Base-by-base conservation (phyloP, 495 filamentous ascomycete genomes). In the Glutinoglossum americanum region DNA sequence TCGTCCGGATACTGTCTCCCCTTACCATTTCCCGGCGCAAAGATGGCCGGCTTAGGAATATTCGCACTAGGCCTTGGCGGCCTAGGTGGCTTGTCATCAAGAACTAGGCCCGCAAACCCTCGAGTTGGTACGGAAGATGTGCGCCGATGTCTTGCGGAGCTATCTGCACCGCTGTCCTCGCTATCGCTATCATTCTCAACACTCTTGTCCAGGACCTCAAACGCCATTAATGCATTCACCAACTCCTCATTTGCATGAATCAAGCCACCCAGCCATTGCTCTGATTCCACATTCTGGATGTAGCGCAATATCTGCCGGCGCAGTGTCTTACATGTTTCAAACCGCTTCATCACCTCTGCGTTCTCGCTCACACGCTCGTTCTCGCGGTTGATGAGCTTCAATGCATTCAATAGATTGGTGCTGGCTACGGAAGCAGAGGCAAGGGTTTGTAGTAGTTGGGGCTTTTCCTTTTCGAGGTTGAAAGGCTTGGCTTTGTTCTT, bases 151-250 rank as follows among this genome's bases (percentile, higher is more conserved):
- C 21, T 37, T 4, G 6, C 10, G 33, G 33, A 23, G 3, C 1
- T 13, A 28, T 44, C 28, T 13, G 30, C 54, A 10, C 9, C 21
- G 33, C 25, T 57, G 67, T 67, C 55, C 53, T 97, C 93, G 54
- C 87, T 94, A 65, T 99, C 93, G 62, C 87, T 94, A 68, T 99
- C 92, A 53, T 94, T 88, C 60, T 96, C 89, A 59, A 96, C 83
- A 60, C 92, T 94, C 62, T 92, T 89, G 66, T 99, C 89, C 26
- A 94, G 74, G 54, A 93, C 84, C 68, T 96, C 92, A 65, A 86
- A 99, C 0, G 89, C 83, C 80, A 92, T 94, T 57, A 99, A 73
- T 1, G 89, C 89, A n/a, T 80, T 82, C 48, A 96, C 84, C 19
- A 99, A 65, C 62, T 73, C 71, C 54, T 73, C 71, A 60, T 73